Evolutionary conservation across 2,329 filamentous ascomycete species (phyloP), one percentile per base, ranked within the genome.

Genomic region (Knoxdaviesia proteae): DNA sequence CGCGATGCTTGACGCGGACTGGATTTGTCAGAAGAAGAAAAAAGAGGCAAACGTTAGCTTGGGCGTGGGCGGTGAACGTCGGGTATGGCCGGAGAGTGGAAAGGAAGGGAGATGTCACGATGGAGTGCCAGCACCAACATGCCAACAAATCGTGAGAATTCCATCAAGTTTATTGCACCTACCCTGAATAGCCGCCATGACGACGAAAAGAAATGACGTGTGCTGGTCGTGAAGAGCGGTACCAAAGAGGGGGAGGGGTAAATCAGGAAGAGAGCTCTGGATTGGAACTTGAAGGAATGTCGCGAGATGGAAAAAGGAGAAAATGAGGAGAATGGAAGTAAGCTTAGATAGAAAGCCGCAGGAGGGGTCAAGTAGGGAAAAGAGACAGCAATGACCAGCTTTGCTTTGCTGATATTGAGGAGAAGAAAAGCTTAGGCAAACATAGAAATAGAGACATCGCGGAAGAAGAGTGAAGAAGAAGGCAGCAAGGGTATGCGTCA

Each of bases 1-100:
- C 88, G 57, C 86, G 78, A 59, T 98, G 88, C 63, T 93, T 96
- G 51, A 98, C 80, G 56, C 86, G 69, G 51, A 98, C 87, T 93
- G 49, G 36, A n/a, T 4, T 34, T 39, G 10, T 38, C 7, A 38
- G 36, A 42, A 5, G 30, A 34, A 11, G 32, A 9, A 39, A 40
- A 46, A 40, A 38, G 41, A 37, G 9, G 34, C 7, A 31, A 31
- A 31, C 7, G n/a, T 11, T 6, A 20, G 20, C 32, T 31, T 31
- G n/a, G 20, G 20, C 20, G 20, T 20, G 20, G 20, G 20, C 20
- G 20, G 20, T 20, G 20, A 20, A 11, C 6, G n/a, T 7, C 30
- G n/a, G 29, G 7, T 4, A 4, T 31, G 6, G 4, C 6, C 8
- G 37, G 4, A 31, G 37, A 1, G 4, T 39, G 11, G 2, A 20